Evolutionary conservation across 2,329 filamentous ascomycete species (phyloP).

Genomic region (Fusarium stilboides): DNA sequence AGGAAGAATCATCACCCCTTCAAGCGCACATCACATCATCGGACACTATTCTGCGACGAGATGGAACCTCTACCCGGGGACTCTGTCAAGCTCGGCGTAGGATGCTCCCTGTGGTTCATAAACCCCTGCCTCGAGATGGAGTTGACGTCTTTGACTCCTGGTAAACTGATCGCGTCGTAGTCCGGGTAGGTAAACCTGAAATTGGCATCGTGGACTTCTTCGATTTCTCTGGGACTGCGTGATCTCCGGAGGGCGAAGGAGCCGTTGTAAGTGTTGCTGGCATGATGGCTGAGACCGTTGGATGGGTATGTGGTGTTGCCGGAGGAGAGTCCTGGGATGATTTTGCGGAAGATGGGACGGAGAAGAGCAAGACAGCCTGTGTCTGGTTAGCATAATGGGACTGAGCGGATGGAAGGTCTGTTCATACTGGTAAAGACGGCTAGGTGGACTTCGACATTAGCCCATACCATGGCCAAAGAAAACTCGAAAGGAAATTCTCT

Average conservation of each 20-base stretch:
- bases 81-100: constrained; percentile 21
- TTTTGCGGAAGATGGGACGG: constrained; percentile 38
- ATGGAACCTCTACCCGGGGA: constrained; percentile 30
- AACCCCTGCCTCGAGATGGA: constrained; percentile 20
- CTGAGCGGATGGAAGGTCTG: accelerated
- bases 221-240: constrained; percentile 10
- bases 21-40: constrained; percentile 17
- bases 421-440: constrained; percentile 36
- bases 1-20: constrained; percentile 5
- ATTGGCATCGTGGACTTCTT: constrained; percentile 19
- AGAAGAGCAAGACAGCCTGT: constrained; percentile 33
- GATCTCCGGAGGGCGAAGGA: constrained; percentile 10
- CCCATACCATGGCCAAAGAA: constrained; percentile 38
- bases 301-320: constrained; percentile 30
- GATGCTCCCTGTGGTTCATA: constrained; percentile 22
- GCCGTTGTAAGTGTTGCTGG: constrained; percentile 12
- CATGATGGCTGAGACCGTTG: constrained; percentile 29
- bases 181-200: constrained; percentile 29
- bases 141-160: constrained; percentile 32
- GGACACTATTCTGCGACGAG: constrained; percentile 27
- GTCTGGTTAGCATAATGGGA: neutral
- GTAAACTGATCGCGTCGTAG: constrained; percentile 41
- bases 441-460: constrained; percentile 30
- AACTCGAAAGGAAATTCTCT: constrained; percentile 36
- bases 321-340: constrained; percentile 29